Evolutionary conservation across 1,139 yeast species (phyloP), one percentile per base, ranked within the genome.

Genomic region (Scheffersomyces insectosa): DNA sequence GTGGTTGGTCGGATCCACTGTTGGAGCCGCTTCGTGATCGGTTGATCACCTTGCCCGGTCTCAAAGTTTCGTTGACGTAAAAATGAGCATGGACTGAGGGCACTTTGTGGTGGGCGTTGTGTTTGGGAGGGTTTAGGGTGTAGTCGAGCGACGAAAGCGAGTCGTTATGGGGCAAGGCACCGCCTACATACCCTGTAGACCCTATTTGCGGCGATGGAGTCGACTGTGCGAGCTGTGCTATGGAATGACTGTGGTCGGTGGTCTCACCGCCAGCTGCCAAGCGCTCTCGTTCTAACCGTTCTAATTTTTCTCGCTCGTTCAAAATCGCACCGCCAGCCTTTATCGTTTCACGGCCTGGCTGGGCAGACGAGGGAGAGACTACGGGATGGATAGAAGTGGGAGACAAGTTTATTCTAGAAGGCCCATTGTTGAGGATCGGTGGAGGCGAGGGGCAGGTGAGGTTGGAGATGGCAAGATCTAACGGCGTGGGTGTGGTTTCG

Each of bases 81-180:
- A 88, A 88, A 65, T 88, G 96, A 1, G 95, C 93, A 63, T 88
- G 96, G 44, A 84, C 87, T 36, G 81, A 80, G 16, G 81, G 80
- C 15, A 77, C 68, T 57, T 79, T 80, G 51, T 75, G 83, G 55
- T 79, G 87, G 2, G 54, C 45, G 33, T 59, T 52, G 6, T 59
- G 61, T 16, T 49, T 52, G 5, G 77, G 77, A 9, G 74, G 74
- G 36, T 60, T 58, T 32, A 54, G 40, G 2, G 61, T 46, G 48
- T 57, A 63, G 44, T 71, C 70, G 31, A 66, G 54, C 37, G 64
- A 60, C 5, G 62, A 39, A 12, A 51, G 40, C 1, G 71, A 65
- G 34, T 48, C 56, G 36, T 47, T 50, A 8, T 20, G 25, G 25
- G 25, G 25, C 8, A 20, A 20, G 25, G 25, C 25, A 2, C 9